phyloP scores from a whole-genome alignment of 202 grass and related monocot species.

The Dendrocalamus latiflorus region DNA sequence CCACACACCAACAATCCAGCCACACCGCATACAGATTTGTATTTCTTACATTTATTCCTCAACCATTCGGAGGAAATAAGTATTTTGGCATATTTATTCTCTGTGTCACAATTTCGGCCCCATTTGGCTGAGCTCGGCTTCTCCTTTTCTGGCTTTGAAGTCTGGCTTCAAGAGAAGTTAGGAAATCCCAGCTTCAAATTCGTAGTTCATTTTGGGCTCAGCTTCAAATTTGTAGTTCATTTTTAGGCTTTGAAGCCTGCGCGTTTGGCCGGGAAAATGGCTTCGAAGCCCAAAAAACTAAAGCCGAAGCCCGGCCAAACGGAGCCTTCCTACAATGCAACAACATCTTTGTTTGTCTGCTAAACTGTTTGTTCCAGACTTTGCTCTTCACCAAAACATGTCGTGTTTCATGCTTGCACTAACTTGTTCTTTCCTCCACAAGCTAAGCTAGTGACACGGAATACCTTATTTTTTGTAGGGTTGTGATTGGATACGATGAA shows the following conservation, averaged over 20 bases:
- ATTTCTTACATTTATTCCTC: not conserved
- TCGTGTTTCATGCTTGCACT: not conserved
- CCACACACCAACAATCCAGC: not conserved
- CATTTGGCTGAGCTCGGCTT: no score
- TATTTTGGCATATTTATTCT: not conserved
- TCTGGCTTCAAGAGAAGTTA: no score
- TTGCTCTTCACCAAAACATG: not conserved
- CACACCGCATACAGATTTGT: not conserved
- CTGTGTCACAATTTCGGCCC: not conserved
- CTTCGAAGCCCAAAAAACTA: no score
- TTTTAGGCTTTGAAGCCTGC: no score
- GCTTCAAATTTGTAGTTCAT: no score
- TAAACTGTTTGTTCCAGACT: not conserved
- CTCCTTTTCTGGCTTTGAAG: no score
- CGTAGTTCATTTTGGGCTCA: no score
- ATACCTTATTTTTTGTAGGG: constrained; percentile 35
- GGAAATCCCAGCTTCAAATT: no score
- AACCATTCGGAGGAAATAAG: not conserved
- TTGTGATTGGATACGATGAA: constrained; percentile 85
- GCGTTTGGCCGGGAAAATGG: no score
- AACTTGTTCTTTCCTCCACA: not conserved
- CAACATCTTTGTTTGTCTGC: not conserved
- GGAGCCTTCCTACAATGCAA: not conserved
- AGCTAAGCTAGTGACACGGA: constrained; percentile 9
- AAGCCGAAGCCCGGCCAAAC: no score